phyloP scores from a whole-genome alignment of 768 basidiomycete species.

The Lepiota venenata region DNA sequence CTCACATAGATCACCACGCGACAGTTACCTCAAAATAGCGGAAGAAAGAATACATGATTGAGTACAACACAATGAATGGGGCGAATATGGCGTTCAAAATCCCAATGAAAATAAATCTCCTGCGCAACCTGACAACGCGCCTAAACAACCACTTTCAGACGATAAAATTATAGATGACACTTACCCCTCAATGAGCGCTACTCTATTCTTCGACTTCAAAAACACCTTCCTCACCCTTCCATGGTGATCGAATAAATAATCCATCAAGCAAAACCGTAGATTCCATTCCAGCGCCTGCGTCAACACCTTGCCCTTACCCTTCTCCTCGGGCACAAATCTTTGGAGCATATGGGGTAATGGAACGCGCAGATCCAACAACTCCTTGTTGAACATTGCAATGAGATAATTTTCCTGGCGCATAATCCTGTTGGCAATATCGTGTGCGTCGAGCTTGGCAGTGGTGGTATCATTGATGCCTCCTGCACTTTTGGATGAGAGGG shows the following conservation, averaged over 20 bases:
- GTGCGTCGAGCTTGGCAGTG: constrained; percentile 90
- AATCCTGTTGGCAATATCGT: constrained; percentile 97
- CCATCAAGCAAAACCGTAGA: constrained; percentile 91
- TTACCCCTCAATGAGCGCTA: constrained; percentile 80
- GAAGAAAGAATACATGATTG: constrained; percentile 99
- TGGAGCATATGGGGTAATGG: constrained; percentile 67
- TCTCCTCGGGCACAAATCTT: constrained; percentile 45
- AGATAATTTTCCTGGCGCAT: constrained; percentile 98
- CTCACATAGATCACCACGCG: not conserved
- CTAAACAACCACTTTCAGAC: not conserved
- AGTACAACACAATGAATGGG: constrained; percentile 95
- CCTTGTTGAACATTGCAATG: constrained; percentile 97
- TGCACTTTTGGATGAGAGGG: constrained; percentile 62
- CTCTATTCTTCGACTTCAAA: constrained; percentile 78
- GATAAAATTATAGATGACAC: constrained; percentile 1
- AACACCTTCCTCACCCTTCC: constrained; percentile 92
- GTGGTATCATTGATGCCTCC: constrained; percentile 56
- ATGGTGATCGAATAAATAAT: constrained; percentile 88
- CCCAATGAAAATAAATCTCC: constrained; percentile 96
- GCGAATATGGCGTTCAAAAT: constrained; percentile 93
- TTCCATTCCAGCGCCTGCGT: constrained; percentile 98
- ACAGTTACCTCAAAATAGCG: constrained; percentile 92
- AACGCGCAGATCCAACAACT: constrained; percentile 83
- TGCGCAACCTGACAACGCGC: constrained; percentile 51
- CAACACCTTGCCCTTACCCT: constrained; percentile 73